phyloP scores from a whole-genome alignment of 1,284 basidiomycete genomes.

The Marasmius fiardii region DNA sequence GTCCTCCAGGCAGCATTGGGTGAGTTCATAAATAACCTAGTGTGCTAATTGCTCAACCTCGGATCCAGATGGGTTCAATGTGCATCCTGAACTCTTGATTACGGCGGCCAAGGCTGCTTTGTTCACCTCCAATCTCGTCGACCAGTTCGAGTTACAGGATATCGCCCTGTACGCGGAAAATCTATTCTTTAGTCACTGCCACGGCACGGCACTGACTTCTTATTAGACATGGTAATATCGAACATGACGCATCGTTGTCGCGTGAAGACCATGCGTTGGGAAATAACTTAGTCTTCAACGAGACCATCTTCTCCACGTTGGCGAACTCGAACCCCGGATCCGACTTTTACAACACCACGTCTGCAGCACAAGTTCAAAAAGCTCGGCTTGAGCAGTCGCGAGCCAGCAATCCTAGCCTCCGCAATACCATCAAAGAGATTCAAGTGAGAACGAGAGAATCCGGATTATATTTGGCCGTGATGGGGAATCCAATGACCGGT shows the following conservation, averaged over 20 bases:
- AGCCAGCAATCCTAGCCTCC: conserved; percentile 13
- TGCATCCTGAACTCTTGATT: conserved; percentile 8
- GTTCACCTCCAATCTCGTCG: conserved; percentile 9
- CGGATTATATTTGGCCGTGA: conserved; percentile 18
- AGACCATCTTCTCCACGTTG: conserved; percentile 17
- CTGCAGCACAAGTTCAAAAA: conserved; percentile 15
- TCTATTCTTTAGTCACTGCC: not conserved
- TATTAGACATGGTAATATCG: conserved; percentile 16
- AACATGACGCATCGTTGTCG: conserved; percentile 20
- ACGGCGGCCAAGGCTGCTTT: conserved; percentile 13
- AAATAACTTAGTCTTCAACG: conserved; percentile 19
- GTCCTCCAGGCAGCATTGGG: not conserved
- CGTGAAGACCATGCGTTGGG: conserved; percentile 16
- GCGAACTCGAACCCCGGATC: conserved; percentile 19
- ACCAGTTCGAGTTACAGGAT: conserved; percentile 10
- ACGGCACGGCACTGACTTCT: not conserved
- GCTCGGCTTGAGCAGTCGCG: conserved; percentile 13
- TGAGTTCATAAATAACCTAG: not conserved
- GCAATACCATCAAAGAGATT: conserved; percentile 17
- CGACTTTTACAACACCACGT: conserved; percentile 18
- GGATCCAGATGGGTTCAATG: conserved; percentile 17
- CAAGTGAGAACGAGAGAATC: conserved; percentile 14
- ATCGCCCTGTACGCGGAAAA: conserved; percentile 11
- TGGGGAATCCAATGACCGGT: conserved; percentile 18
- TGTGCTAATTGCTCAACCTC: conserved; percentile 11